phyloP scores from a whole-genome alignment of 148 eudicot species.

The Vaccinium myrtillus region DNA sequence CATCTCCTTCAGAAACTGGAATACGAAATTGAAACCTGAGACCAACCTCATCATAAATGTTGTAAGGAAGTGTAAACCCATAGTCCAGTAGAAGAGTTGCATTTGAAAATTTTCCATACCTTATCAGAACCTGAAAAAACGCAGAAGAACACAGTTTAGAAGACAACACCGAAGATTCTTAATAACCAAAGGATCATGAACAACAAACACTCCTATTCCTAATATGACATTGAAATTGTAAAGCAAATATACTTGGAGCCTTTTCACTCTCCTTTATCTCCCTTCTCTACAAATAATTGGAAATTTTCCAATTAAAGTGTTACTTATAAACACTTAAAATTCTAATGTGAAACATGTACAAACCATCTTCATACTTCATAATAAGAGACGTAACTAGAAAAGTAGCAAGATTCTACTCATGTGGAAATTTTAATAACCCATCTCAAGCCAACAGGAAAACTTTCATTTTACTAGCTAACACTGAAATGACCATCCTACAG shows the following conservation, averaged over 20 bases:
- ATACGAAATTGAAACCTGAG: slow-evolving; percentile 8
- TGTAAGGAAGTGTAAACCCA: slow-evolving; percentile 66
- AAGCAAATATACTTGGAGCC: background rate
- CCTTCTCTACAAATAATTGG: background rate
- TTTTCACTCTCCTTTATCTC: background rate
- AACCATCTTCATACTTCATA: background rate
- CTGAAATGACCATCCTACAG: background rate
- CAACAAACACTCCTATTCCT: background rate
- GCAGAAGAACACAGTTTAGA: background rate
- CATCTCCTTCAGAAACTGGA: background rate
- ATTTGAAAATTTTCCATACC: slow-evolving; percentile 80
- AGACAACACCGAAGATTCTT: background rate
- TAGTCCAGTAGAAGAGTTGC: slow-evolving; percentile 66
- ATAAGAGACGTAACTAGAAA: background rate
- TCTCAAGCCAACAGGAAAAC: background rate
- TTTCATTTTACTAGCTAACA: background rate
- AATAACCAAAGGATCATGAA: background rate
- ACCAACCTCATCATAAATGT: slow-evolving; percentile 80
- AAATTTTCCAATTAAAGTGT: background rate
- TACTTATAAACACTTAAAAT: background rate
- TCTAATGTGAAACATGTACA: slow-evolving; percentile 3
- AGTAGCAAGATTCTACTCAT: slow-evolving; percentile 3
- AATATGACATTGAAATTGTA: background rate
- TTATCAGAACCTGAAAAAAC: slow-evolving; percentile 60
- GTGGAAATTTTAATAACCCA: slow-evolving; percentile 2